phyloP scores from a whole-genome alignment of 257 asterid genomes.

The Solanum arcanum region DNA sequence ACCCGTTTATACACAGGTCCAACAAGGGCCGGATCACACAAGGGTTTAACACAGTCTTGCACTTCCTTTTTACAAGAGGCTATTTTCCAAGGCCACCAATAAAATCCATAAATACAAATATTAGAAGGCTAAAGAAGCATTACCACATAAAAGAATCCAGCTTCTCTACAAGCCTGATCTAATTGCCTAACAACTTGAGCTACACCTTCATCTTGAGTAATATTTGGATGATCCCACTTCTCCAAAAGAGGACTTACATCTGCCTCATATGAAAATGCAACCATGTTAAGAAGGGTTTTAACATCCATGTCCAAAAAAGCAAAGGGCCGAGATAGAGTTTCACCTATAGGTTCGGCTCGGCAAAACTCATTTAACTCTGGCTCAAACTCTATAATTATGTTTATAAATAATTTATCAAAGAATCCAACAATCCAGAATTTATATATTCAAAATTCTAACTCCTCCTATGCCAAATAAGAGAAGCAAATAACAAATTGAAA shows the following conservation, averaged over 20 bases:
- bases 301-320: no score
- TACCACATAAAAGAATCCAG: constrained; percentile 89
- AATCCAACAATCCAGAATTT: not conserved
- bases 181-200: constrained; percentile 57
- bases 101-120: not conserved
- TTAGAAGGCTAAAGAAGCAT: not conserved
- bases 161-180: constrained; percentile 67
- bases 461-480: not conserved
- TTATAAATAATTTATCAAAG: no score
- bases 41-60: not conserved
- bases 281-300: no score
- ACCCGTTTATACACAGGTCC: not conserved
- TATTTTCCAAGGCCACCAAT: not conserved
- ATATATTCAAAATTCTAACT: not conserved
- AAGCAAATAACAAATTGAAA: not conserved
- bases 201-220: constrained; percentile 41
- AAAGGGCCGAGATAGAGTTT: no score
- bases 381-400: no score
- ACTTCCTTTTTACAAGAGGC: not conserved
- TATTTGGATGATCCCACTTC: constrained; percentile 69
- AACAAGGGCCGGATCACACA: not conserved
- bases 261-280: constrained; percentile 1
- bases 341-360: no score
- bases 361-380: no score
- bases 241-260: constrained; percentile 62